Conservation (phyloP, 2,329 filamentous ascomycete species). For the Colletotrichum sojae region DNA sequence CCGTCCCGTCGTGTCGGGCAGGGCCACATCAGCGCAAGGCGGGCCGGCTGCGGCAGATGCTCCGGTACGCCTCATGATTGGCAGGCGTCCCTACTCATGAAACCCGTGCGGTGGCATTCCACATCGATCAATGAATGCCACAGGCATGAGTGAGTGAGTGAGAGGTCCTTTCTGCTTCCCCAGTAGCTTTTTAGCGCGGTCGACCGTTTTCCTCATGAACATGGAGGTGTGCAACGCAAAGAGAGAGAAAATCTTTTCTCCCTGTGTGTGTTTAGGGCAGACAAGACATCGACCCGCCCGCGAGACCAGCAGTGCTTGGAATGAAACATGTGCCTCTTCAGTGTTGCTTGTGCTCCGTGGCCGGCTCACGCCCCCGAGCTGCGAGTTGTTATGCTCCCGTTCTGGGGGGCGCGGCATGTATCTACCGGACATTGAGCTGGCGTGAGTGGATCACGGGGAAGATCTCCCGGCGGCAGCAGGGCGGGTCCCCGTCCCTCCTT, state of each 20-base stretch:
- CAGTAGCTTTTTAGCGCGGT: no score
- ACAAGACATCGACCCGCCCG: conserved; percentile 9
- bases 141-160: no score
- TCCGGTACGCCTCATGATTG: background rate
- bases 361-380: conserved; percentile 25
- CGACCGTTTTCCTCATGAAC: background rate
- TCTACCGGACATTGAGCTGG: conserved; percentile 29
- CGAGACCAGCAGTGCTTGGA: conserved; percentile 13
- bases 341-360: background rate
- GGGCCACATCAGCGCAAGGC: conserved; percentile 20
- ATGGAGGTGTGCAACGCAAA: background rate
- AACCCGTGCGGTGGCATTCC: no score
- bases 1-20: conserved; percentile 16
- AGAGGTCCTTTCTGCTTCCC: no score
- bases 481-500: conserved; percentile 10
- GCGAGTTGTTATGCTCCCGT: conserved; percentile 22
- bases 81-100: background rate
- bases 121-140: no score
- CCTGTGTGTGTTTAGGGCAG: conserved; percentile 15
- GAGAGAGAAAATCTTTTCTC: background rate
- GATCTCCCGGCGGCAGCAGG: conserved; percentile 32
- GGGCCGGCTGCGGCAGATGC: conserved; percentile 18
- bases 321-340: conserved; percentile 1
- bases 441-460: conserved; percentile 36
- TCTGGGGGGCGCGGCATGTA: conserved; percentile 9